phyloP scores from a whole-genome alignment of 768 basidiomycete genomes.

The Pleurotus tuber-regium region DNA sequence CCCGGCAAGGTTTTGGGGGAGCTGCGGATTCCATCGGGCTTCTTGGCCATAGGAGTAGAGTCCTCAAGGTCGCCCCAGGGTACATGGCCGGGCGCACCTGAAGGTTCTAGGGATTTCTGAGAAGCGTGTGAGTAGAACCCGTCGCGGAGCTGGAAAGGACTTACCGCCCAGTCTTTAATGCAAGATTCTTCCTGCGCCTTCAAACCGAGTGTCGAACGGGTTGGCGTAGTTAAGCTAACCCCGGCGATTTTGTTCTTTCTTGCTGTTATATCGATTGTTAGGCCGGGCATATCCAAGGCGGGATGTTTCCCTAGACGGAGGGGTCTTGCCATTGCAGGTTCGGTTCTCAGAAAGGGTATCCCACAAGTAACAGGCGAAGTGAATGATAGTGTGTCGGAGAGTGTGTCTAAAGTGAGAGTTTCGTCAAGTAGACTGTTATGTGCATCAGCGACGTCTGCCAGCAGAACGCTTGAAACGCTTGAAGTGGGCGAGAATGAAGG shows the following conservation, averaged over 20 bases:
- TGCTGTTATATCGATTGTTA: not conserved
- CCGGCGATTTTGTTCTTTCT: too few species aligned
- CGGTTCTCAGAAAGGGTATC: not conserved
- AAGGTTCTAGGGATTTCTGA: constrained; percentile 25
- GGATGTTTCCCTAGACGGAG: too few species aligned
- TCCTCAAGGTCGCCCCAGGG: constrained; percentile 33
- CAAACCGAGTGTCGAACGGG: constrained; percentile 34
- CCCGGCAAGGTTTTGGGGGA: too few species aligned
- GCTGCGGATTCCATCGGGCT: too few species aligned
- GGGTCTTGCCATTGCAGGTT: not conserved
- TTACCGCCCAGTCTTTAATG: constrained; percentile 40
- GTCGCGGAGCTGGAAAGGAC: constrained; percentile 11
- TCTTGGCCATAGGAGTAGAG: too few species aligned
- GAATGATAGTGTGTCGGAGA: constrained; percentile 3
- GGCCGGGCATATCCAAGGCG: not conserved
- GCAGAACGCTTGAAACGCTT: constrained; percentile 6
- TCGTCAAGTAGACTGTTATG: constrained; percentile 9
- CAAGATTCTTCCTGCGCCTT: constrained; percentile 37
- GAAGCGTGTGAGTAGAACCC: constrained; percentile 7
- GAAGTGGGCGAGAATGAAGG: not conserved
- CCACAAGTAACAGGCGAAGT: not conserved
- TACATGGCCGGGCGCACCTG: constrained; percentile 34
- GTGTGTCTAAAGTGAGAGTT: constrained; percentile 6
- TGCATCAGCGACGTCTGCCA: constrained; percentile 1
- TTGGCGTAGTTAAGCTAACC: too few species aligned